Evolutionary conservation across 805 yeast species (phyloP), one percentile per base, ranked within the genome.

Genomic region (Candida boleticola): DNA sequence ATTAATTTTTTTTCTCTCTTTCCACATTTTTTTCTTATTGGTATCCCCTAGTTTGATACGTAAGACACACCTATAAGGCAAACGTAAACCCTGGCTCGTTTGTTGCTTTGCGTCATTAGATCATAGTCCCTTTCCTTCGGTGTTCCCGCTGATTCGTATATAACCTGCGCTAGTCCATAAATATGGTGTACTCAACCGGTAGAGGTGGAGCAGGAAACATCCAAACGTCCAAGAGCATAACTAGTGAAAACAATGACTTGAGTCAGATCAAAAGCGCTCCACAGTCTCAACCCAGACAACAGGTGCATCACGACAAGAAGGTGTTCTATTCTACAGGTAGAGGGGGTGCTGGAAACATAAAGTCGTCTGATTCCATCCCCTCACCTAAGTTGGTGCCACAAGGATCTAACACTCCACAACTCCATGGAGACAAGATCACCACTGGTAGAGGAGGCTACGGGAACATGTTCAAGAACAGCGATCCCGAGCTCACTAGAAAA

Each of bases 401-500:
- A 49, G 85, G 85, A 3, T 73, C 81, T 3, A 77, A 74, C 47
- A 78, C 85, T 13, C 89, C 89, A 21, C 74, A 67, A 52, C 66
- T 80, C 25, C 59, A 76, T 19, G 75, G 76, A 16, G 74, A 76
- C 22, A 74, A 77, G 20, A 76, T 79, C 54, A 74, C 85, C 20
- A 84, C 89, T 1, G 92, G 90, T 17, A 71, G 92, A 49, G 92
- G 92, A 5, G 92, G 92, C 5, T 81, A 77, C 38, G 92, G 92
- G 4, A 84, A 84, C 53, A 84, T 84, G 86, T 64, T 80, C 42
- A 72, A 68, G 47, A 84, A 83, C 58, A 71, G 71, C 27, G 80
- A 83, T 56, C 77, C 83, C 1, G 70, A 73, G 37, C 52, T 77
- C 37, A 73, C 87, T 4, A 68, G 89, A 46, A 73, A 70, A 49